These are phyloP conservation scores for Phytophthora rubi DNA, from an alignment of 352 stramenopile species.

Conservation along the genomic window DNA sequence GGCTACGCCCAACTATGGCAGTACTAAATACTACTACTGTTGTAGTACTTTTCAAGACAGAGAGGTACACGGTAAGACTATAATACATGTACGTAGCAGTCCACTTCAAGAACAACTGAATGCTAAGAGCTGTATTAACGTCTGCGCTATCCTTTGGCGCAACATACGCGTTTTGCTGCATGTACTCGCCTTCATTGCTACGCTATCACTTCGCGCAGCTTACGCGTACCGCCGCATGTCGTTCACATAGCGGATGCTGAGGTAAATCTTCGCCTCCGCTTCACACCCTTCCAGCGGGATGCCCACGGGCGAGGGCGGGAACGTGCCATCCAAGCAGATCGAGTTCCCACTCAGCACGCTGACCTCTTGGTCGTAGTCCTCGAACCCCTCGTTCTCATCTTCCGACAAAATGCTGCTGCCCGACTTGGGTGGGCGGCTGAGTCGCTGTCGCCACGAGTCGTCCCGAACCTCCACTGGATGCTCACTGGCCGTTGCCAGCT, in stretches of 20 bases:
- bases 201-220: conserved; percentile 20
- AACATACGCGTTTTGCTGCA: conserved; percentile 3
- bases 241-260: conserved; percentile 90
- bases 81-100: neutral
- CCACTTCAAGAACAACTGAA: neutral
- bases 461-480: conserved; percentile 64
- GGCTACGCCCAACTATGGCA: too few relatives aligned
- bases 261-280: conserved; percentile 65
- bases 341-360: conserved; percentile 63
- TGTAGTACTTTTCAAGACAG: too few relatives aligned
- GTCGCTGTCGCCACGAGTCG: conserved; percentile 68
- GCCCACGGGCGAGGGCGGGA: conserved; percentile 52
- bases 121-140: neutral
- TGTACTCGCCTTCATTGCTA: conserved; percentile 7
- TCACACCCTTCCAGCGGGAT: conserved; percentile 60
- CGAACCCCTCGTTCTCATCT: conserved; percentile 54
- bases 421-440: conserved; percentile 51
- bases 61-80: too few relatives aligned
- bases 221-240: conserved; percentile 84
- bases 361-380: conserved; percentile 73
- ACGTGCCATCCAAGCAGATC: conserved; percentile 59
- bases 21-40: too few relatives aligned
- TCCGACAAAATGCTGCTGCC: conserved; percentile 55
- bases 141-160: conserved; percentile 6
- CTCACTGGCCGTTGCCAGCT: conserved; percentile 52